Percentiles rank a stretch among this genome's conserved stretches.
Conservation (phyloP, 371 early-diverging fungal genomes). For the Circinella minor region DNA sequence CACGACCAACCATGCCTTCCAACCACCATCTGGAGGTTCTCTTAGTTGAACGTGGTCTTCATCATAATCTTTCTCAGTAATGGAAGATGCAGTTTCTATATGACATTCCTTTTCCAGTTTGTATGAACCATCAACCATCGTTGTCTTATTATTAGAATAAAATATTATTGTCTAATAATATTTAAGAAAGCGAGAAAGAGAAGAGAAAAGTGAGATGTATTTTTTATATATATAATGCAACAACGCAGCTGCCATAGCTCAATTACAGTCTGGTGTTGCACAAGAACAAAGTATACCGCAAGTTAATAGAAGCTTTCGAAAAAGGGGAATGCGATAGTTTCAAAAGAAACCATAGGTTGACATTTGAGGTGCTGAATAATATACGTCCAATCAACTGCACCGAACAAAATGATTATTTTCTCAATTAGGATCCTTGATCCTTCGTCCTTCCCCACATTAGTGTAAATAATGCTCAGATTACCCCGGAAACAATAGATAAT, state of each 20-base stretch:
- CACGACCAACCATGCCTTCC: conserved; percentile 46
- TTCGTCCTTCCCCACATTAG: not conserved
- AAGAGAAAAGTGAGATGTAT: not conserved
- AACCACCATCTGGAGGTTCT: conserved; percentile 36
- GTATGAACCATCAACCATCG: not conserved
- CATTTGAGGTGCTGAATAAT: conserved; percentile 2
- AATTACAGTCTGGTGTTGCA: no score
- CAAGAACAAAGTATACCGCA: no score
- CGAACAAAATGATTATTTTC: no score
- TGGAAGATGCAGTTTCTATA: no score
- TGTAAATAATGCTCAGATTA: not conserved
- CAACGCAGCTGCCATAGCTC: no score
- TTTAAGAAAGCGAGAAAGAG: no score
- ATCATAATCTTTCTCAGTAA: not conserved
- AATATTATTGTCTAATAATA: no score
- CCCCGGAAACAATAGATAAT: no score
- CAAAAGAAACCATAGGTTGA: not conserved
- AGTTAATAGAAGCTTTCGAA: no score
- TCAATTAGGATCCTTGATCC: no score
- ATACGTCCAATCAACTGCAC: not conserved
- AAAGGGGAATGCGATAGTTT: no score
- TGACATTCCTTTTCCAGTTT: not conserved
- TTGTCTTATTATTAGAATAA: not conserved
- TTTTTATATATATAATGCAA: not conserved
- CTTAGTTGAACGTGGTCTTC: conserved; percentile 1